A percentile compares a stretch with the other conserved stretches of the same genome.
Conservation (phyloP, 2,329 filamentous ascomycete species). For the Corynespora cassiicola region DNA sequence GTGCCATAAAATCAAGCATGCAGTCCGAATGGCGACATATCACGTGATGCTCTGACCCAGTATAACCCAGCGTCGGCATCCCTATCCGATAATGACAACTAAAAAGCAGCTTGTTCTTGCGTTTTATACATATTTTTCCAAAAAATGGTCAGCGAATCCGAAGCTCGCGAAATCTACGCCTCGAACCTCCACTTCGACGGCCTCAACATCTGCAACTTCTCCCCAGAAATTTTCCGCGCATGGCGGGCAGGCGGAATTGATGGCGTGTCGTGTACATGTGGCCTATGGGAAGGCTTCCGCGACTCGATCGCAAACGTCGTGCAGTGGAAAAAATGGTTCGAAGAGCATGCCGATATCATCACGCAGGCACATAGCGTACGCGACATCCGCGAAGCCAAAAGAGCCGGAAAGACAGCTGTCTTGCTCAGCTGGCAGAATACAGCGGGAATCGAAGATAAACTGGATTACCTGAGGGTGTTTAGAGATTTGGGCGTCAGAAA, state of each 20-base stretch:
- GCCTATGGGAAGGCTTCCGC: slow-evolving; percentile 50
- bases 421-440: slow-evolving; percentile 52
- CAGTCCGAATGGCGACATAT: no score
- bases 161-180: slow-evolving; percentile 46
- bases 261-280: slow-evolving; percentile 50
- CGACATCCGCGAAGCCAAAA: slow-evolving; percentile 47
- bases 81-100: no score
- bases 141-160: slow-evolving; percentile 44
- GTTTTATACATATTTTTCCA: no score
- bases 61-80: no score
- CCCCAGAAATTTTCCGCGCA: slow-evolving; percentile 48
- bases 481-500: slow-evolving; percentile 50
- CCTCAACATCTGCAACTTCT: slow-evolving; percentile 50
- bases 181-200: slow-evolving; percentile 50
- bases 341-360: slow-evolving; percentile 49
- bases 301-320: slow-evolving; percentile 49
- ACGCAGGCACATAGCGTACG: slow-evolving; percentile 46
- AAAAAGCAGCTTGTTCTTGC: no score
- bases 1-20: no score
- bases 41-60: no score
- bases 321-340: slow-evolving; percentile 53
- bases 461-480: slow-evolving; percentile 49
- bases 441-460: slow-evolving; percentile 49
- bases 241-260: slow-evolving; percentile 47
- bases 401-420: slow-evolving; percentile 46